Base-by-base conservation (phyloP, 805 yeast genomes). In the Wickerhamomyces sydowiorum region DNA sequence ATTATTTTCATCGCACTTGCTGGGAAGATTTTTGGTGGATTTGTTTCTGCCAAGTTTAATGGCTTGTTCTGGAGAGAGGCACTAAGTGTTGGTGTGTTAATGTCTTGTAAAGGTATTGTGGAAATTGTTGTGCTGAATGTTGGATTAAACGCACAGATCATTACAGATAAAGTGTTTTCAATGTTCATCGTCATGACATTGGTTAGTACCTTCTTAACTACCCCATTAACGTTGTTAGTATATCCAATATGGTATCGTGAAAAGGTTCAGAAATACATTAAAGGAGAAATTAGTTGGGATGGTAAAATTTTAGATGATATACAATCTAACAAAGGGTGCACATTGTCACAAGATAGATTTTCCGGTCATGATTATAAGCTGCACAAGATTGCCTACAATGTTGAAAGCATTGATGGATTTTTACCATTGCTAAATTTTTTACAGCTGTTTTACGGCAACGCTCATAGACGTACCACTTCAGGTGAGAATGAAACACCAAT, bases 91-190 rank as follows among this genome's bases (percentile, higher is more conserved):
- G 95, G 95, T 40, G 74, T 83, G 20, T 67, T 86, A 51, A 86
- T 86, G 93, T 83, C 91, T 7, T 86, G 95, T 70, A 86, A 86
- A 61, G 95, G 95, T 61, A 83, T 85, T 48, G 93, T 85, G 20
- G 95, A 85, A 61, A 81, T 85, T 57, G 90, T 85, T 33, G 93
- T 85, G 18, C 67, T 85, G 49, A 79, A 76, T 33, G 78, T 82
- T 20, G 95, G 95, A 38, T 68, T 84, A 42, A 78, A 75, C 46
- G 84, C 93, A 5, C 75, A 76, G 0, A 86, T 86, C 41, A 77
- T 86, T 39, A 67, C 78, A 4, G 70, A 72, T 43, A 78, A 75
- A 46, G 79, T 80, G 1, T 86, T 77, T 58, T 81, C 90, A 15
- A 86, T 86, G 90, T 84, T 86, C 56, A 76, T 86, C 42, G 77